Percentiles rank a stretch among this genome's conserved stretches.
phyloP scores from a whole-genome alignment of 148 eudicot species.

The Spergularia bocconei region DNA sequence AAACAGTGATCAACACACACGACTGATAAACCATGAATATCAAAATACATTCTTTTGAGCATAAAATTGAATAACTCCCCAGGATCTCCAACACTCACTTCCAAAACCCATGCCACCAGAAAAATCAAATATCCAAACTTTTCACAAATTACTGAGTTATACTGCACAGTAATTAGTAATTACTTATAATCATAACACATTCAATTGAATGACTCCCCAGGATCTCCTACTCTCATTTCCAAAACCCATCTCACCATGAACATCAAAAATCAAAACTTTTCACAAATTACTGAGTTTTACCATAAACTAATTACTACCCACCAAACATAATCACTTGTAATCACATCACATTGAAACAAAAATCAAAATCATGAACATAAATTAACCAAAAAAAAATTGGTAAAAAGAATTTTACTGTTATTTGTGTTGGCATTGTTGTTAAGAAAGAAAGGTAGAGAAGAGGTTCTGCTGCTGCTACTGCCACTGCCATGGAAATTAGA shows the following conservation, averaged over 20 bases:
- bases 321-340: not conserved
- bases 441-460: constrained; percentile 32
- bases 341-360: not conserved
- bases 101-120: not conserved
- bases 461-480: constrained; percentile 30
- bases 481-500: constrained; percentile 34
- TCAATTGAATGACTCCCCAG: not conserved
- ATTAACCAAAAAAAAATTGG: not conserved
- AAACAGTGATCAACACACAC: too few species aligned
- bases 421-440: constrained; percentile 19
- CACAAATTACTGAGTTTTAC: not conserved
- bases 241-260: too few species aligned
- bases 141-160: constrained; percentile 1
- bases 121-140: not conserved
- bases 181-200: not conserved
- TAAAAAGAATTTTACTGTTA: not conserved
- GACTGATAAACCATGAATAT: not conserved
- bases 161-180: not conserved
- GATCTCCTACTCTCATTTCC: too few species aligned
- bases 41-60: not conserved
- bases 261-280: not conserved
- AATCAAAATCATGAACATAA: not conserved
- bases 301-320: not conserved
- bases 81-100: not conserved
- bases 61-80: too few species aligned